Base-by-base conservation (phyloP, 1,139 yeast genomes). In the Hyphopichia buzzinii region DNA sequence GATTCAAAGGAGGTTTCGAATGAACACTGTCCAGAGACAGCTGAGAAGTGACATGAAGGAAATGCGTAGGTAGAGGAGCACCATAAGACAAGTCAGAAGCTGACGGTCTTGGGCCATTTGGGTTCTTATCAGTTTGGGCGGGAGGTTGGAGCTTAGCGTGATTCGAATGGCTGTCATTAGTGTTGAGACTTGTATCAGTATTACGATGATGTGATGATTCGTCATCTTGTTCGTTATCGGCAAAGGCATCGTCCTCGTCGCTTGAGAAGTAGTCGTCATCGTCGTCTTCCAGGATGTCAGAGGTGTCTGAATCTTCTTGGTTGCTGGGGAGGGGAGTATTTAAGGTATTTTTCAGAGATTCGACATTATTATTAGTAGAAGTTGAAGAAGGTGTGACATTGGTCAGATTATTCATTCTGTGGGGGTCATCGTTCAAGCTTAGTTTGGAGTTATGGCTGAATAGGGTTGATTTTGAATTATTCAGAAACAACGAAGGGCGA, bases 211-310 rank as follows among this genome's bases (percentile, higher is more conserved):
- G 26, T 17, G 10, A n/a, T 4, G 6, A 11, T 11, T 26, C 12
- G 11, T n/a, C 26, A 15, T 34, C 36, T 16, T 32, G 30, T 11
- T 33, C 38, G 26, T 33, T 35, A 8, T 27, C 38, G 25, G 17
- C 25, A 4, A 30, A 32, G 12, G 29, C 33, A 14, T 35, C 34
- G 26, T 33, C 36, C 4, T 29, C 35, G 16, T 33, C 39, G 17
- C 30, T 33, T 5, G 26, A 29, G 4, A 27, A 28, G 8, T 13
- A 21, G 14, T 39, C 31, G 17, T 31, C 47, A 15, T 44, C 50
- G 17, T 39, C 42, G 15, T 46, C 49, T 33, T 53, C 66, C 24
- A 62, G 59, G 4, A 62, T 61, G 34, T 62, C 63, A 15, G 67
- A 60, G 37, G 62, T 62, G 27, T 63, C 64, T 8, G 59, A 53